phyloP scores from a whole-genome alignment of 768 basidiomycete species.

The Termitomyces sp. region DNA sequence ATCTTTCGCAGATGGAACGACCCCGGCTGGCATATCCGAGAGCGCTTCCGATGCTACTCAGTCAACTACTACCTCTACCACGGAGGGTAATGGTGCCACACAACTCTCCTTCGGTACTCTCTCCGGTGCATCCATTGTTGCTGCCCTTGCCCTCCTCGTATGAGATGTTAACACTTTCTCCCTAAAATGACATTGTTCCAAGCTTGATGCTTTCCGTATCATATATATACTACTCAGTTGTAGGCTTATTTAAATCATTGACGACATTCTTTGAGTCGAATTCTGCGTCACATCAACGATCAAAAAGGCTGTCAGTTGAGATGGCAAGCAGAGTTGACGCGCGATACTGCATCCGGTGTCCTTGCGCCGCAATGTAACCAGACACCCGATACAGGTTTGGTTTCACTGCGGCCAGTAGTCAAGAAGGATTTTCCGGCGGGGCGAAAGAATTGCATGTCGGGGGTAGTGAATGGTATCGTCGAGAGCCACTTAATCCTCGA shows the following conservation, averaged over 20 bases:
- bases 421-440: no score
- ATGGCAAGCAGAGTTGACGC: no score
- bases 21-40: slow-evolving; percentile 7
- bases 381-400: no score
- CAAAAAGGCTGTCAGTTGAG: no score
- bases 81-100: neutral
- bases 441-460: no score
- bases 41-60: neutral
- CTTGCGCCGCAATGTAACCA: no score
- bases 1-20: slow-evolving; percentile 6
- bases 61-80: neutral
- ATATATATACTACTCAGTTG: neutral
- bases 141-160: neutral
- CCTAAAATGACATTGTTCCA: neutral
- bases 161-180: neutral
- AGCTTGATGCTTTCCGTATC: neutral
- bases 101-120: neutral
- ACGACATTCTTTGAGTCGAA: no score
- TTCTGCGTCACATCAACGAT: neutral
- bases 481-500: no score
- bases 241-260: no score
- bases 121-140: neutral
- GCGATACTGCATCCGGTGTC: no score
- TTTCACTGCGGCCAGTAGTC: no score
- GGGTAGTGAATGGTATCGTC: no score